Percentiles rank a stretch among this genome's conserved stretches.
phyloP scores from a whole-genome alignment of 75 land plant species.

The Selaginella tamariscina region DNA sequence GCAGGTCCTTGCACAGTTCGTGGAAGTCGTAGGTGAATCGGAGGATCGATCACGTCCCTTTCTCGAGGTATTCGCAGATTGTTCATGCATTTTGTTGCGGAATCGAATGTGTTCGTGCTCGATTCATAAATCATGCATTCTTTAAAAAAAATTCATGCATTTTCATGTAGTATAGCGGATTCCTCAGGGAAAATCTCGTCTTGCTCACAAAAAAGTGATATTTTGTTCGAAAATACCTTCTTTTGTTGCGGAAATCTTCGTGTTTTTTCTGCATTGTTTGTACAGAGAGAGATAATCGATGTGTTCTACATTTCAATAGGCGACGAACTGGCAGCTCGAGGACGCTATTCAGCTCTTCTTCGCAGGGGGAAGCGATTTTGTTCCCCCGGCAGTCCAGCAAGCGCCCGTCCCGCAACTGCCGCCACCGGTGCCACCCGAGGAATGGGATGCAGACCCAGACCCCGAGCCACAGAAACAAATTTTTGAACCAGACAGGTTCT shows the following conservation, averaged over 20 bases:
- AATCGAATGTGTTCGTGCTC: too few relatives aligned
- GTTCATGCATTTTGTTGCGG: too few relatives aligned
- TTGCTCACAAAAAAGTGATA: too few relatives aligned
- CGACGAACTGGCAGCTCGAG: conserved; percentile 88
- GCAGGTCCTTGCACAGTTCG: conserved; percentile 40
- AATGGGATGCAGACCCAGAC: too few relatives aligned
- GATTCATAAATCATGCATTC: too few relatives aligned
- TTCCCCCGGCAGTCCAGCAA: conserved; percentile 10
- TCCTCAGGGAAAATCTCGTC: too few relatives aligned
- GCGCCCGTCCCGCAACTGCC: conserved; percentile 6
- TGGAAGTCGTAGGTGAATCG: conserved; percentile 63
- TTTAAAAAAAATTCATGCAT: background rate
- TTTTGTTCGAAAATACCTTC: background rate
- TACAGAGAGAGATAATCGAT: background rate
- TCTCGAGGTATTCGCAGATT: conserved; percentile 36
- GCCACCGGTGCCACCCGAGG: background rate
- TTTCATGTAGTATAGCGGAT: too few relatives aligned
- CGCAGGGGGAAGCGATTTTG: conserved; percentile 46
- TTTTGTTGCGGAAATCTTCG: background rate
- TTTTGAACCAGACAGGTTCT: too few relatives aligned
- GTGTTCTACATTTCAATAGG: conserved; percentile 30
- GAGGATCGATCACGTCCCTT: conserved; percentile 55
- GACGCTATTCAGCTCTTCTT: conserved; percentile 90
- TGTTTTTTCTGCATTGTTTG: background rate
- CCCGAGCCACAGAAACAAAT: too few relatives aligned